These are phyloP conservation scores for Talaromyces marneffei DNA, from an alignment of 2,329 filamentous ascomycete species.

Conservation along the genomic window DNA sequence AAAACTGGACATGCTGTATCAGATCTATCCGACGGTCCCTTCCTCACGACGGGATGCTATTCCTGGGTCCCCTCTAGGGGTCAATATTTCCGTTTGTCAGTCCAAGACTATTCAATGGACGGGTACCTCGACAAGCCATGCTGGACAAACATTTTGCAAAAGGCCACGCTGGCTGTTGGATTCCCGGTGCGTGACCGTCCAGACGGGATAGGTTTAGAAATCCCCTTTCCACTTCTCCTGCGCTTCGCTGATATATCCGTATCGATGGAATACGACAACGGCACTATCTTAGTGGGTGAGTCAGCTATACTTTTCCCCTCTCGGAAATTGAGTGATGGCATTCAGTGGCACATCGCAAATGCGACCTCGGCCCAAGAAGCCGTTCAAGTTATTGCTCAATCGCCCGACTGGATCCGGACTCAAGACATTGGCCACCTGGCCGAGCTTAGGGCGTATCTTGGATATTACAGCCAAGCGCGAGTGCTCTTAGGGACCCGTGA, in stretches of 20 bases:
- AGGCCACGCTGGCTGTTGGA: neutral
- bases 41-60: neutral
- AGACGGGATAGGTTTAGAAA: slow-evolving; percentile 1
- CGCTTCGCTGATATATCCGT: slow-evolving; percentile 6
- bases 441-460: neutral
- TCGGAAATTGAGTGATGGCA: neutral
- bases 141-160: neutral
- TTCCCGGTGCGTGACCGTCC: neutral
- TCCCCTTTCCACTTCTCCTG: slow-evolving; percentile 3
- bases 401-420: neutral
- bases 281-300: neutral
- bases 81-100: neutral
- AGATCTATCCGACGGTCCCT: neutral
- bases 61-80: neutral
- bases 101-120: neutral
- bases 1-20: neutral
- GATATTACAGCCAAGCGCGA: neutral
- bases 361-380: neutral
- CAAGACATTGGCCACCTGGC: neutral
- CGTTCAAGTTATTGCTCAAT: neutral
- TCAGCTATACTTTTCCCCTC: neutral
- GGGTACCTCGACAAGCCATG: neutral
- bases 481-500: neutral
- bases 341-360: slow-evolving; percentile 1
- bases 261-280: neutral